A percentile compares a stretch with the other conserved stretches of the same genome.
These are phyloP conservation scores for Cercospora sp. DNA, from an alignment of 2,329 filamentous ascomycete genomes.

Conservation along the genomic window DNA sequence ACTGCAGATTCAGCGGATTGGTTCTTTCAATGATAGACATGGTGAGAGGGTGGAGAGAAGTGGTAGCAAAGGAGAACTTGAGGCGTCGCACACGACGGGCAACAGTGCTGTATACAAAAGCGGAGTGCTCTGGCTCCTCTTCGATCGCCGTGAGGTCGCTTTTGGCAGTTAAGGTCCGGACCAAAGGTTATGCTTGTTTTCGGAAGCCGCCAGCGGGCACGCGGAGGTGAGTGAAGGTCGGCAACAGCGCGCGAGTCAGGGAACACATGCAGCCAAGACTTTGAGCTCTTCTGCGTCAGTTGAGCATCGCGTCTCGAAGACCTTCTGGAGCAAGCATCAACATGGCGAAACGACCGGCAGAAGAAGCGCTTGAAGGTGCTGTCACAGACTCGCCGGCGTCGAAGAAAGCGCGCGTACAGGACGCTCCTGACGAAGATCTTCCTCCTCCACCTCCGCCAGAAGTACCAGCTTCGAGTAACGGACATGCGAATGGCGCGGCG, in stretches of 20 bases:
- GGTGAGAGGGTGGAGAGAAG: neutral
- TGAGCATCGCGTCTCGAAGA: neutral
- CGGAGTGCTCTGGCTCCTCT: neutral
- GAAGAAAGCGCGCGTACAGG: constrained; percentile 50
- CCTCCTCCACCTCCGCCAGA: constrained; percentile 31
- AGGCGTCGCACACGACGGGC: neutral
- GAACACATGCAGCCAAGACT: constrained; percentile 9
- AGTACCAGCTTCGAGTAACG: constrained; percentile 25
- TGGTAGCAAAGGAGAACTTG: neutral
- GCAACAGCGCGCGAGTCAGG: constrained; percentile 2
- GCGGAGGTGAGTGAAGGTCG: constrained; percentile 4
- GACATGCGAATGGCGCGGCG: constrained; percentile 33
- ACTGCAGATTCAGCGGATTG: constrained; percentile 28
- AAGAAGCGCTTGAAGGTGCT: constrained; percentile 47
- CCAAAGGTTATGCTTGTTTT: constrained; percentile 2
- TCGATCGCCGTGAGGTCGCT: constrained; percentile 3
- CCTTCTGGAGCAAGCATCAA: neutral
- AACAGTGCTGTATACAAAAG: neutral
- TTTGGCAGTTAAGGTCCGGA: neutral
- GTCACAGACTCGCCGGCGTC: constrained; percentile 49
- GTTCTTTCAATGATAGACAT: constrained; percentile 29
- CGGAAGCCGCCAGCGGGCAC: constrained; percentile 2
- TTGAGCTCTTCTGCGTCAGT: constrained; percentile 2
- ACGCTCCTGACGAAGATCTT: constrained; percentile 41
- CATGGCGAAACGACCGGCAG: constrained; percentile 52